These are phyloP conservation scores for Willaertia magna DNA, from an alignment of 208 protist genomes.

Conservation along the genomic window DNA sequence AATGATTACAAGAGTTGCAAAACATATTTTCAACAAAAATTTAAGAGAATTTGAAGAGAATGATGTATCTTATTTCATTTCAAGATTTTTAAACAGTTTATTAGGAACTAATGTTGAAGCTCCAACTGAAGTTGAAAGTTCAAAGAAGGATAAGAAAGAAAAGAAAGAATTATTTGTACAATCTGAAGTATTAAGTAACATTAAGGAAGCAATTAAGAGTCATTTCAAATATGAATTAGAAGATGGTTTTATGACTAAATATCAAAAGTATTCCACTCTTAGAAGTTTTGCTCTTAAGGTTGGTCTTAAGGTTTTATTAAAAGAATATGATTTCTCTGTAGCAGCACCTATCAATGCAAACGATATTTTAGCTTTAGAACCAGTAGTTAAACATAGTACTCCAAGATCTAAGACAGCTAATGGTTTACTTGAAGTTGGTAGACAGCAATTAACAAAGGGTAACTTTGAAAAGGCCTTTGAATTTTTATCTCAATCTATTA, in stretches of 20 bases:
- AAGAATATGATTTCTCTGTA: conserved; percentile 26
- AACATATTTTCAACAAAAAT: conserved; percentile 21
- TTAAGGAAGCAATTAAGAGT: not conserved
- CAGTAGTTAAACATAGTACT: conserved; percentile 33
- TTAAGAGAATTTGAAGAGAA: not conserved
- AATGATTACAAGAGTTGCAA: conserved; percentile 28
- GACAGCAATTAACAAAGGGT: conserved; percentile 21
- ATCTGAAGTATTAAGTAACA: not conserved
- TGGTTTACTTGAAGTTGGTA: conserved; percentile 28
- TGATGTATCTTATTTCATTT: conserved; percentile 6
- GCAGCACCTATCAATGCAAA: conserved; percentile 18
- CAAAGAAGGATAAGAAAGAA: not conserved
- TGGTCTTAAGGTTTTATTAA: conserved; percentile 24
- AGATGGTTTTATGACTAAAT: not conserved
- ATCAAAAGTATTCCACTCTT: not conserved
- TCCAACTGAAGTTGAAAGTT: not conserved
- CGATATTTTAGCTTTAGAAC: conserved; percentile 30
- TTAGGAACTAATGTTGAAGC: conserved; percentile 21
- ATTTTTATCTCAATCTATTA: not conserved
- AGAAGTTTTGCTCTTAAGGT: conserved; percentile 27
- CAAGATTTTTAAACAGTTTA: conserved; percentile 33
- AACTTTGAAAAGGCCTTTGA: conserved; percentile 20
- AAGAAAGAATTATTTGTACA: not conserved
- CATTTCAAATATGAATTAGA: not conserved
- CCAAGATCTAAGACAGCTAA: conserved; percentile 25